Base-by-base conservation (phyloP, 306 rosid species). In the Senna siamea region DNA sequence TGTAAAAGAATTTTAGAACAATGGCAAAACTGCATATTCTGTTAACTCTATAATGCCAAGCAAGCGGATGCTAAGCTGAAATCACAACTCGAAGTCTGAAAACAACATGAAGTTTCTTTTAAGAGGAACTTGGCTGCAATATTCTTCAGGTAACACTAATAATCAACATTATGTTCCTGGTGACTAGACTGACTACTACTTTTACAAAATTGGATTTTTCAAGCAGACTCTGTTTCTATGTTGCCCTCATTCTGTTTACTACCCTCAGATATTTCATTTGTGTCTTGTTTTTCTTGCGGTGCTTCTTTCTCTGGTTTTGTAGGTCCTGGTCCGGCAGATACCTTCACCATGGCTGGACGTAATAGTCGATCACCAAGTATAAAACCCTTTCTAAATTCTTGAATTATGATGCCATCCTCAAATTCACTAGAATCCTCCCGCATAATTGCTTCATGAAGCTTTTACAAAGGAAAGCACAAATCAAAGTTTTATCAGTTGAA, bases 371-470 rank as follows among this genome's bases (percentile, higher is more conserved):
- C 98, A 28, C 97, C 95, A 26, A 93, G 95, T 77, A 73, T 80
- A 72, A 90, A 93, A 70, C 98, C 98, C 74, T 83, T 89, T 48
- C 98, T 90, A 78, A 88, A 93, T 81, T 93, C 98, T 69, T 84
- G 82, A 28, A 89, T 58, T 71, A 93, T 81, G 75, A 88, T 75
- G 38, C 95, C 97, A 17, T 93, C 98, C 79, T 89, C 97, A 50
- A 67, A 86, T 72, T 93, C 91, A 3, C 60, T 3, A 15, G 98
- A 93, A 41, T 93, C 98, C 77, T 87, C 98, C 0, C 93, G 90
- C 98, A 93, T 90, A 55, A 93, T 93, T 78, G 98, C 98, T 86
- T 93, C 98, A 37, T 93, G 98, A 69, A 93, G 88, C 98, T 93
- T 76, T 77, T 65, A 60, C 23, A 84, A 35, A 15, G 26, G 19